Conservation (phyloP, 345 rosid species). For the Psidium friedrichsthalianum region DNA sequence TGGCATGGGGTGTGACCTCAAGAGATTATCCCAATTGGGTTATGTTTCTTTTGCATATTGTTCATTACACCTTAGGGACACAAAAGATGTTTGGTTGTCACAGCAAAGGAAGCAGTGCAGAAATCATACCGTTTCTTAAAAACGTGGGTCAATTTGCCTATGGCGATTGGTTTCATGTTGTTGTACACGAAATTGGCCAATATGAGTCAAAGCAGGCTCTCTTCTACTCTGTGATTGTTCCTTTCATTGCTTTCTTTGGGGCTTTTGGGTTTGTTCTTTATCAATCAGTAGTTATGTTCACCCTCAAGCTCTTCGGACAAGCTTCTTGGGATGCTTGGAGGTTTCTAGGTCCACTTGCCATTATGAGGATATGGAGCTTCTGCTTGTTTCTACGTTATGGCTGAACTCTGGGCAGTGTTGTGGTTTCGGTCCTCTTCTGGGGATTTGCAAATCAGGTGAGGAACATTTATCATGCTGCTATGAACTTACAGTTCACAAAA, state of each 20-base stretch:
- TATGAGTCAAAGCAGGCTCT: constrained; percentile 72
- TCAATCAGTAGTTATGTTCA: constrained; percentile 76
- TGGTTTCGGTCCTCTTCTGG: constrained; percentile 93
- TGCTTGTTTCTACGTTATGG: constrained; percentile 99
- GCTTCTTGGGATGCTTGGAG: constrained; percentile 72
- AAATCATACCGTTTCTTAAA: constrained; percentile 89
- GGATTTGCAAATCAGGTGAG: constrained; percentile 93
- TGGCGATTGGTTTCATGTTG: constrained; percentile 97
- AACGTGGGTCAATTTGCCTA: constrained; percentile 96
- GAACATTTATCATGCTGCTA: not conserved
- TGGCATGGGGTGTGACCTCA: constrained; percentile 60
- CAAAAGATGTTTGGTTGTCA: constrained; percentile 97
- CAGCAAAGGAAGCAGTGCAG: constrained; percentile 94
- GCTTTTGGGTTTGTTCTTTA: constrained; percentile 86
- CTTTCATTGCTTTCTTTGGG: constrained; percentile 87
- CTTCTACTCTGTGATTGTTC: constrained; percentile 76
- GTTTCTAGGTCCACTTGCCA: constrained; percentile 93
- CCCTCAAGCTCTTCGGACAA: constrained; percentile 81
- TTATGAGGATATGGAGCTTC: constrained; percentile 92
- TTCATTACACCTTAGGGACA: constrained; percentile 90
- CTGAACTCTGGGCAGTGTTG: constrained; percentile 98
- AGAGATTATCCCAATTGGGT: constrained; percentile 83
- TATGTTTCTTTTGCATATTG: constrained; percentile 97
- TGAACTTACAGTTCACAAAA: not conserved
- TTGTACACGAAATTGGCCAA: constrained; percentile 66